A percentile compares a stretch with the other conserved stretches of the same genome.
Conservation (phyloP, 2,329 filamentous ascomycete genomes). For the Exophiala sp. region DNA sequence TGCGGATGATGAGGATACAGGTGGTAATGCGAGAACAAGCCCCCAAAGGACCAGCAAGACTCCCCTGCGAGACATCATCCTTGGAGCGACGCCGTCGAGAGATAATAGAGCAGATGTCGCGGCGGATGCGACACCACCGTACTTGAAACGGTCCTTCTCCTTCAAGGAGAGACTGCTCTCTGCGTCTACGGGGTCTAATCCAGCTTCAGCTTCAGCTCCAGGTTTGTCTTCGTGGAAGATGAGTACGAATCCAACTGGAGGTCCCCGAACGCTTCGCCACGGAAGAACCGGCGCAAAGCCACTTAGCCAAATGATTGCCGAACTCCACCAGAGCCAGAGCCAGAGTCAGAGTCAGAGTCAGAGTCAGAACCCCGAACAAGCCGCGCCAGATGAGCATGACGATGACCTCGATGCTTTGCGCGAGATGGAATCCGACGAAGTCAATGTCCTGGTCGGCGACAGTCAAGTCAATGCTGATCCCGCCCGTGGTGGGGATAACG, state of each 20-base stretch:
- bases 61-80: constrained; percentile 17
- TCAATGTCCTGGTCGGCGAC: constrained; percentile 35
- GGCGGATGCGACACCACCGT: constrained; percentile 25
- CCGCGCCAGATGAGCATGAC: constrained; percentile 36
- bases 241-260: constrained; percentile 11
- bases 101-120: not conserved
- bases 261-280: constrained; percentile 17
- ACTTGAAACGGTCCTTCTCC: constrained; percentile 25
- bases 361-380: not conserved
- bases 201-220: too few relatives aligned
- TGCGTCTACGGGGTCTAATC: constrained; percentile 6
- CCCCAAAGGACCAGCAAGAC: constrained; percentile 26
- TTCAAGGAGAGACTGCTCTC: constrained; percentile 29
- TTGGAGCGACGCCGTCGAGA: constrained; percentile 12
- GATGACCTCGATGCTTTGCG: constrained; percentile 42
- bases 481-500: constrained; percentile 9
- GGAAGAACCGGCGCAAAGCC: constrained; percentile 14
- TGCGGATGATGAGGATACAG: constrained; percentile 11
- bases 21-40: not conserved
- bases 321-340: too few relatives aligned
- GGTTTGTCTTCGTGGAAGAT: not conserved
- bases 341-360: constrained; percentile 1
- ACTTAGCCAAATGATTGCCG: constrained; percentile 24
- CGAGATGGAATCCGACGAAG: constrained; percentile 38
- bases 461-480: constrained; percentile 31